A percentile compares a stretch with the other conserved stretches of the same genome.
phyloP scores from a whole-genome alignment of 331 rosid species.

The Rhamnella rubrinervis region DNA sequence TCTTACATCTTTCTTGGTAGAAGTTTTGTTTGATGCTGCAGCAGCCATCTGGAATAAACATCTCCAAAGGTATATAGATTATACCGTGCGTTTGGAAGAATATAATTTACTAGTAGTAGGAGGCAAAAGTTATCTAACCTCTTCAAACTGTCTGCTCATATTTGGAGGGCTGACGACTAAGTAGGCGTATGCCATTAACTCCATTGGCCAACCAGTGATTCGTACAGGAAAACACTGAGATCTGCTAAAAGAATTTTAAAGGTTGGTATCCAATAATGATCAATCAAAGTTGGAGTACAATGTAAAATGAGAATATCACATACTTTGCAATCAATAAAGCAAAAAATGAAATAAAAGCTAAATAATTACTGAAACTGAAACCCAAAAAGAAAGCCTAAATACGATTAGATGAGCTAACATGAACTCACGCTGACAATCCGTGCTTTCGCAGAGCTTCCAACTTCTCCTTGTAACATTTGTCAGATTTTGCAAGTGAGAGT shows the following conservation, averaged over 20 bases:
- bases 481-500: slow-evolving; percentile 70
- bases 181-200: slow-evolving; percentile 91
- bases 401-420: not conserved
- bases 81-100: not conserved
- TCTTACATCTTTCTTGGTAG: slow-evolving; percentile 59
- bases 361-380: not conserved
- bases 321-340: not conserved
- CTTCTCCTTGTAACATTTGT: slow-evolving; percentile 69
- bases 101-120: not conserved
- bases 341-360: not conserved
- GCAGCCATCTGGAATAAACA: slow-evolving; percentile 72
- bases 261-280: slow-evolving; percentile 7
- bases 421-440: slow-evolving; percentile 67
- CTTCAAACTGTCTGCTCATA: slow-evolving; percentile 70
- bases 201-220: slow-evolving; percentile 90
- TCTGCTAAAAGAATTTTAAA: slow-evolving; percentile 38
- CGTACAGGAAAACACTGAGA: slow-evolving; percentile 83
- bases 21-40: slow-evolving; percentile 68
- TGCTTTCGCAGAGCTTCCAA: slow-evolving; percentile 60
- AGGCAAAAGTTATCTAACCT: slow-evolving; percentile 47
- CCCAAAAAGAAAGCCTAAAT: not conserved
- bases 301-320: not conserved
- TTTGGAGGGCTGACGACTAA: slow-evolving; percentile 84
- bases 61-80: slow-evolving; percentile 14
- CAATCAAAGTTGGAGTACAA: not conserved